Evolutionary conservation across 2,329 filamentous ascomycete genomes (phyloP).

Genomic region (Xylaria sp.): DNA sequence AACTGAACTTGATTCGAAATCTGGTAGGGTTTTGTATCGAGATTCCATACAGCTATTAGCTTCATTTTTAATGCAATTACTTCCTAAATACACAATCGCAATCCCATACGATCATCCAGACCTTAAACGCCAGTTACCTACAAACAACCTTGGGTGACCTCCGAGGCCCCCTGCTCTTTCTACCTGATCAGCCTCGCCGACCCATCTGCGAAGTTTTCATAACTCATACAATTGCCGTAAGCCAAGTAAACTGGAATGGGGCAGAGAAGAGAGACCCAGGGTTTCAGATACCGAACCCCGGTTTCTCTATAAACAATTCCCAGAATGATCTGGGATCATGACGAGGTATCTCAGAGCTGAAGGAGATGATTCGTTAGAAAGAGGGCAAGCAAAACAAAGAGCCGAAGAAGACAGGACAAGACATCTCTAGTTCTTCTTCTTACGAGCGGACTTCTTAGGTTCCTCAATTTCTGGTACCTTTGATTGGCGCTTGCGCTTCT

Average conservation of each 20-base stretch:
- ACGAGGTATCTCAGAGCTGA: slow-evolving; percentile 23
- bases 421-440: slow-evolving; percentile 62
- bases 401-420: slow-evolving; percentile 13
- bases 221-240: slow-evolving; percentile 46
- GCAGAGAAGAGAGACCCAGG: slow-evolving; percentile 19
- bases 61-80: slow-evolving; percentile 31
- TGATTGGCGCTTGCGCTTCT: slow-evolving; percentile 71
- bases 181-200: slow-evolving; percentile 28
- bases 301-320: slow-evolving; percentile 16
- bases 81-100: slow-evolving; percentile 29
- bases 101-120: slow-evolving; percentile 34
- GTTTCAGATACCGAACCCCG: slow-evolving; percentile 3
- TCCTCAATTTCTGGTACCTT: slow-evolving; percentile 68
- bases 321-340: slow-evolving; percentile 20
- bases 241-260: slow-evolving; percentile 22
- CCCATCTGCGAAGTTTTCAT: slow-evolving; percentile 40
- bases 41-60: slow-evolving; percentile 4
- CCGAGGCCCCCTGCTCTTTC: slow-evolving; percentile 25
- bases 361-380: slow-evolving; percentile 32
- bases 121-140: slow-evolving; percentile 35
- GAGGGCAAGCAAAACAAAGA: slow-evolving; percentile 25
- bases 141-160: slow-evolving; percentile 26
- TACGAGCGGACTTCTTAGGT: slow-evolving; percentile 69
- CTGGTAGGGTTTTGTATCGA: not conserved
- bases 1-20: not conserved